Evolutionary conservation across 2,329 filamentous ascomycete genomes (phyloP).

Genomic region (Harringtonia aguacate): DNA sequence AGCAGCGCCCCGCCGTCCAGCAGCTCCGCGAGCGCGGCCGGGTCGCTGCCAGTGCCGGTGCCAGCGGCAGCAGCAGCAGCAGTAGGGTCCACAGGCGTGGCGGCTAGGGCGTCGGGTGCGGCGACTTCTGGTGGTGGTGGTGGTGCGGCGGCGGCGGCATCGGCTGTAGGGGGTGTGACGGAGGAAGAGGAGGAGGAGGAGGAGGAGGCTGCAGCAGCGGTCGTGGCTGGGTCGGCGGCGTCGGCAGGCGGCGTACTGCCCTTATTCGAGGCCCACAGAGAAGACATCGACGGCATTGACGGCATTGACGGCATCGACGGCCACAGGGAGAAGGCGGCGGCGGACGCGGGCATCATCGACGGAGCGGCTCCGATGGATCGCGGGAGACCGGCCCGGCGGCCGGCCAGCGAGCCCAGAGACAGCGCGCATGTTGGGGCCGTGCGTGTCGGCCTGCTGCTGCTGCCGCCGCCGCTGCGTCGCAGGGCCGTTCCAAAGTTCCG

Average conservation of each 20-base stretch:
- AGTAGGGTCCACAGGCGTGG: background rate
- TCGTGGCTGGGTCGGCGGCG: background rate
- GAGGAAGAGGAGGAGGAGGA: conserved; percentile 1
- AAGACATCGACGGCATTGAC: background rate
- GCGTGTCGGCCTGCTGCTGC: background rate
- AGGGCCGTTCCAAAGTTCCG: conserved; percentile 19
- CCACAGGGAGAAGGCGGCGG: conserved; percentile 12
- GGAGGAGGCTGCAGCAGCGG: conserved; percentile 6
- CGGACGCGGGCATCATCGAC: conserved; percentile 8
- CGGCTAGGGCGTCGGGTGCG: conserved; percentile 11
- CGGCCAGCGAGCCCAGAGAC: conserved; percentile 4
- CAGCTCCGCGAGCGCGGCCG: conserved; percentile 12
- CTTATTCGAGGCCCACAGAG: no score
- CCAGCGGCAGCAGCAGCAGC: conserved; percentile 6
- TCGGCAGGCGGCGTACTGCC: conserved; percentile 6
- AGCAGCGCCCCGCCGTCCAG: conserved; percentile 33
- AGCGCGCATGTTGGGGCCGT: background rate
- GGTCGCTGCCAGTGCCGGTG: conserved; percentile 14
- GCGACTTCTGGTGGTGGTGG: conserved; percentile 8
- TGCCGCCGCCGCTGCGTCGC: conserved; percentile 5
- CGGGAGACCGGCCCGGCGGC: background rate
- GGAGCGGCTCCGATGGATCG: conserved; percentile 9
- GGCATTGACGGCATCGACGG: conserved; percentile 4
- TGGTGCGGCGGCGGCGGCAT: background rate
- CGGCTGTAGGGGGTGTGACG: background rate